Evolutionary conservation across 129 eudicot species (phyloP), one percentile per base, ranked within the genome.

Genomic region (Centella asiatica): DNA sequence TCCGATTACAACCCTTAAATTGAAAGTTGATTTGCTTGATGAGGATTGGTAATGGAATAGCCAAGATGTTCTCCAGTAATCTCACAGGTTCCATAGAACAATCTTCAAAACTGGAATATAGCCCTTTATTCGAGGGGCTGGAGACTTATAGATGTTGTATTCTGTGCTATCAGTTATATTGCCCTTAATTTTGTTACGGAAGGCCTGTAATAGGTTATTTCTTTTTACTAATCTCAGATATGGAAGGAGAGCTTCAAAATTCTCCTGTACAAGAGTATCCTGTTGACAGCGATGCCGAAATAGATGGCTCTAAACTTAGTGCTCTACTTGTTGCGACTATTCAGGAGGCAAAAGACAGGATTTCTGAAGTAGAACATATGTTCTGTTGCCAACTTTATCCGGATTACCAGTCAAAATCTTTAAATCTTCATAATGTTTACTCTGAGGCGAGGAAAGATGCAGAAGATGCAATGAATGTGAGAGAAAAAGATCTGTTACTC

Each of bases 361-460:
- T 87, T 64, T 84, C 96, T 29, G 95, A 87, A 73, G 77, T 93
- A 27, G 99, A 93, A 64, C 76, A 93, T 74, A 69, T 93, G 23
- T 93, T 87, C 78, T 93, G 95, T 76, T 74, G 85, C 65, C 95
- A 84, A 56, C 78, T 93, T 39, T 87, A 69, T 66, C 99, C 99
- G 2, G 78, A 76, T 60, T 76, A 87, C 34, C 96, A 87, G 50
- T 55, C 83, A 50, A 79, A 77, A 53, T 46, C 68, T 27, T 67
- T 71, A 44, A 62, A 40, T 59, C 5, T 78, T 69, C 79, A 77
- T 69, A 71, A 81, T 37, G 18, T 81, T 10, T 79, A 73, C 79
- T 69, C 75, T 11, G 95, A 85, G 66, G 81, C 95, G 42, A 87
- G 74, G 58, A 77, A 73, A 73, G 88, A 77, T 51, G 88, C 90